A percentile compares a stretch with the other conserved stretches of the same genome.
Conservation (phyloP, 2,329 filamentous ascomycete genomes). For the Paraconiothyrium brasiliense region DNA sequence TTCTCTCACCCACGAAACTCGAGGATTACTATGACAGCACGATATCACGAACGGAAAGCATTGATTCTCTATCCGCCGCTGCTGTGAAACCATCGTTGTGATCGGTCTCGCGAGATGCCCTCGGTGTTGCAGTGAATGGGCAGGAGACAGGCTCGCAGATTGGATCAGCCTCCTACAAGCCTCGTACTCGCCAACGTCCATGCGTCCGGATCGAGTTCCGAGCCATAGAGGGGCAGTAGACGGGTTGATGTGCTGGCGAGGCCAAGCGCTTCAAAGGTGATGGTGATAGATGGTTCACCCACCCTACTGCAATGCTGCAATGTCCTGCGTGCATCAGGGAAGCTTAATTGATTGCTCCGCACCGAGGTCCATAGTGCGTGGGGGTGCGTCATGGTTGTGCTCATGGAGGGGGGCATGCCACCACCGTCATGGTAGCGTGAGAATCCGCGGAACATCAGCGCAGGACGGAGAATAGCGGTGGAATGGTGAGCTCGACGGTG, state of each 20-base stretch:
- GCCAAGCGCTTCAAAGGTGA: constrained; percentile 15
- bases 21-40: constrained; percentile 24
- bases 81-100: constrained; percentile 25
- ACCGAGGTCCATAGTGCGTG: constrained; percentile 5
- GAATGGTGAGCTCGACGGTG: constrained; percentile 8
- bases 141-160: constrained; percentile 2
- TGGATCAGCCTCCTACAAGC: background rate
- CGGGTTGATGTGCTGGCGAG: constrained; percentile 39
- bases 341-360: constrained; percentile 12
- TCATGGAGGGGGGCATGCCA: background rate
- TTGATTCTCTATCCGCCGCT: constrained; percentile 18
- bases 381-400: background rate
- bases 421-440: background rate
- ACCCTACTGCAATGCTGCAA: constrained; percentile 11
- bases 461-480: background rate
- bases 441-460: background rate
- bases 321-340: constrained; percentile 6
- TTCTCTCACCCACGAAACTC: background rate
- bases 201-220: constrained; percentile 17
- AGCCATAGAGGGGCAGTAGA: constrained; percentile 20
- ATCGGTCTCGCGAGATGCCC: background rate
- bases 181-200: background rate
- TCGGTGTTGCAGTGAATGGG: background rate
- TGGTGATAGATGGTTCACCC: constrained; percentile 20
- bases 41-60: constrained; percentile 21